A percentile compares a stretch with the other conserved stretches of the same genome.
phyloP scores from a whole-genome alignment of 208 protist genomes.

The Spongospora subterranea region DNA sequence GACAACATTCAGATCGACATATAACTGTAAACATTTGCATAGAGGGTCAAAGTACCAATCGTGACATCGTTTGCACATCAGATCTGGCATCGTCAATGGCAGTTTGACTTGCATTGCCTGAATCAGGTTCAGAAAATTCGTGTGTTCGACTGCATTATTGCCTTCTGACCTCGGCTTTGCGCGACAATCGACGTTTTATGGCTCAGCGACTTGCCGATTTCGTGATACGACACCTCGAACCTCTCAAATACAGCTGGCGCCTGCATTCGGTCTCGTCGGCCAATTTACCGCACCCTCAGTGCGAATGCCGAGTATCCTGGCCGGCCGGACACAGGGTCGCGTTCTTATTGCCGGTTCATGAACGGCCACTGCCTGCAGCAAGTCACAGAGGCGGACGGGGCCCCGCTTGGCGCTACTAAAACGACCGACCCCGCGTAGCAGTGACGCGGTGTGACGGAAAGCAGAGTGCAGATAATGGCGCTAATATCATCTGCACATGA shows the following conservation, averaged over 20 bases:
- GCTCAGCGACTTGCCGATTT: conserved; percentile 39
- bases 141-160: no score
- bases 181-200: background rate
- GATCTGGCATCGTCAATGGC: background rate
- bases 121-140: no score
- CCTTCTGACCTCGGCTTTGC: background rate
- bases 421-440: background rate
- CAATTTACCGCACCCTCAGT: no score
- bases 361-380: no score
- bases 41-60: no score
- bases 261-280: no score
- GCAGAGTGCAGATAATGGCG: no score
- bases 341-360: background rate
- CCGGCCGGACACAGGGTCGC: background rate
- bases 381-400: no score
- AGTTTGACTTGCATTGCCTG: background rate
- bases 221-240: conserved; percentile 42
- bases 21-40: background rate
- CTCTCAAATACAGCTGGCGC: background rate
- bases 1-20: background rate
- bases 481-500: no score
- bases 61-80: background rate
- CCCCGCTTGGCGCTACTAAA: no score
- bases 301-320: no score
- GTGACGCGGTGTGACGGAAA: background rate